Conservation (phyloP, 495 filamentous ascomycete species). For the Aspergillus taichungensis region DNA sequence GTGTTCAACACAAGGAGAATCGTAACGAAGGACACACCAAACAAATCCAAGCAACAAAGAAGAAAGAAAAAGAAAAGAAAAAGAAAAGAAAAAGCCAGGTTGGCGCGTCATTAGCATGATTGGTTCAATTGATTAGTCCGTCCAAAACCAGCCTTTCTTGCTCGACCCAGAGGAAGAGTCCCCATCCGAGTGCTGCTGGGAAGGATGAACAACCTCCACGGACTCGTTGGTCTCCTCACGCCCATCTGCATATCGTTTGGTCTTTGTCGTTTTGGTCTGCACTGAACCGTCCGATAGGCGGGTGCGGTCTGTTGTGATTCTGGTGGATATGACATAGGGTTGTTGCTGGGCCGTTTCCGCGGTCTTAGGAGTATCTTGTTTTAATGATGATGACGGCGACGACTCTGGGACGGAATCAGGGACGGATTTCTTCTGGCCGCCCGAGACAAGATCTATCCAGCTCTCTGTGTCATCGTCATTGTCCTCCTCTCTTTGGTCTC, state of each 20-base stretch:
- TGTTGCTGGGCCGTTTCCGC: slow-evolving; percentile 1
- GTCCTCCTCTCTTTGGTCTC: slow-evolving; percentile 2
- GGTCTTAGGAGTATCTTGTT: background rate
- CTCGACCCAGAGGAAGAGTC: slow-evolving; percentile 9
- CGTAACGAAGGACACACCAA: slow-evolving; percentile 5
- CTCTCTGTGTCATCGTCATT: slow-evolving; percentile 18
- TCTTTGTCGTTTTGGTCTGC: slow-evolving; percentile 49
- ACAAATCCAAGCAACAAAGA: background rate
- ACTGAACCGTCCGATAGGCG: slow-evolving; percentile 51
- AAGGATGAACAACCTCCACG: slow-evolving; percentile 23
- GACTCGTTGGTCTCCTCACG: slow-evolving; percentile 48
- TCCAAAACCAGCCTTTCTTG: slow-evolving; percentile 38
- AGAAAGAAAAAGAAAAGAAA: background rate
- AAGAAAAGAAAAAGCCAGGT: background rate
- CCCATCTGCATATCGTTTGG: slow-evolving; percentile 55
- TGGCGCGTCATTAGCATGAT: background rate
- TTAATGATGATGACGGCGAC: background rate
- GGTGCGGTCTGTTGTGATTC: slow-evolving; percentile 46
- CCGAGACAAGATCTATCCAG: slow-evolving; percentile 26
- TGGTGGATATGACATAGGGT: slow-evolving; percentile 44
- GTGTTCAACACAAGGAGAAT: background rate
- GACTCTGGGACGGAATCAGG: slow-evolving; percentile 11
- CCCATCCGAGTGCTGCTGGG: slow-evolving; percentile 11
- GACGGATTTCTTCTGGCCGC: slow-evolving; percentile 23
- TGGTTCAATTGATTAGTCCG: slow-evolving; percentile 14